Evolutionary conservation across 1,284 basidiomycete species (phyloP), one percentile per base, ranked within the genome.

Genomic region (Cystobasidiaceae sp.): DNA sequence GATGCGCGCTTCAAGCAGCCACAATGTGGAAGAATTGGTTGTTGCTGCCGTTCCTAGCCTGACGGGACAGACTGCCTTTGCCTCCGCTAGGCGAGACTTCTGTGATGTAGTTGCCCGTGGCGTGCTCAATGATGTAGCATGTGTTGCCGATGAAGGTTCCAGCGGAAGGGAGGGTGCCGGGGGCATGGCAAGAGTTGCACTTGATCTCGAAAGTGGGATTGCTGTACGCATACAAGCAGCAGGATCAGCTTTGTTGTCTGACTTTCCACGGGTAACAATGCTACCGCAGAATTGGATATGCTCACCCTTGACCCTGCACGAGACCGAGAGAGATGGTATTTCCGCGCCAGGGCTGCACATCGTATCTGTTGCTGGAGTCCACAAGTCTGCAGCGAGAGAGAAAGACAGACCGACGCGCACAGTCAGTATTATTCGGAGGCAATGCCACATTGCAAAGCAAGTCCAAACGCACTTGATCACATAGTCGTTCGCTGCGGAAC

Each of bases 21-120:
- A 56, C 54, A 9, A 56, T 56, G 23, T 56, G 37, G 54, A 56
- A 56, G 28, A 56, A 41, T 28, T 56, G 54, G 23, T 56, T 44
- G 37, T 37, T 28, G 9, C 7, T 15, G 15, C 54, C 54, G 25
- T 56, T 56, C 1, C 39, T 17, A 30, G 32, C 19, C 21, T 6
- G 17, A 17, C 32, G 54, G 19, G 37, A 43, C 19, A 56, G n/a
- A n/a, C 21, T 11, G 23, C 54, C 54, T 19, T 43, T 28, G 54
- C 39, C 37, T 5, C 19, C 27, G 33, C 13, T 28, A 15, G 19
- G 9, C 2, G 54, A 41, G 21, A 30, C 32, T 21, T 56, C 54
- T 30, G 54, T 56, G 6, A 56, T 37, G n/a, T 56, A 56, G 11
- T 27, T 28, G 7, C 54, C 54, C 9, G 54, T 23, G n/a, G 23